Conservation (phyloP, 202 grass and related monocot species). For the Miscanthus sacchariflorus region DNA sequence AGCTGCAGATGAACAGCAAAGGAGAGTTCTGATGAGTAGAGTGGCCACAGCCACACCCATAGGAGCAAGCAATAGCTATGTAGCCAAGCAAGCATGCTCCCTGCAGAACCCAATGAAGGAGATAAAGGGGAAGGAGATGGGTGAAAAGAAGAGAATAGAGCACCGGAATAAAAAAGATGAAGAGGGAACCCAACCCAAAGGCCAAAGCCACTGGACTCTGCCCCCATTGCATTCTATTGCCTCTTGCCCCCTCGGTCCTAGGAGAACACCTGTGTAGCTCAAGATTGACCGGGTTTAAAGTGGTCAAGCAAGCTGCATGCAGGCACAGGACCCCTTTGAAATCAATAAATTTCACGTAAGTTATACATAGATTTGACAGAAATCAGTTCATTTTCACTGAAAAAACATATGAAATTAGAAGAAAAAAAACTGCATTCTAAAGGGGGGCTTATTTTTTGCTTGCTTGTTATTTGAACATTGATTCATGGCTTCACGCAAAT, state of each 20-base stretch:
- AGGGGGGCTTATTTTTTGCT: background rate
- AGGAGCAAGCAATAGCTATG: background rate
- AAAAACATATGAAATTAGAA: background rate
- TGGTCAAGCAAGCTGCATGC: background rate
- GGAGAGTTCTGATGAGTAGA: slow-evolving; percentile 28
- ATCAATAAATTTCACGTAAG: background rate
- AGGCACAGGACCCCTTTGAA: background rate
- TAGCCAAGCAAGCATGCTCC: slow-evolving; percentile 38
- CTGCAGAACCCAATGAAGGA: slow-evolving; percentile 57
- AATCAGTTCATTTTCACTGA: background rate
- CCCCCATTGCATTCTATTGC: slow-evolving; percentile 9
- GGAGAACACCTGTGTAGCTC: slow-evolving; percentile 4
- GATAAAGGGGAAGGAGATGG: slow-evolving; percentile 16
- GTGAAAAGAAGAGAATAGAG: slow-evolving; percentile 56
- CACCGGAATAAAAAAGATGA: background rate
- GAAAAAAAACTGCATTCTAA: background rate
- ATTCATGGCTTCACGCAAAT: background rate
- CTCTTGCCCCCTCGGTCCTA: background rate
- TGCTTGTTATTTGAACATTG: background rate
- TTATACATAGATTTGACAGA: background rate
- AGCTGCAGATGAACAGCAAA: slow-evolving; percentile 26
- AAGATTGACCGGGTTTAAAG: slow-evolving; percentile 36
- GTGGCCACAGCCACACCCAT: background rate
- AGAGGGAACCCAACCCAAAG: slow-evolving; percentile 40
- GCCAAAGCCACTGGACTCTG: slow-evolving; percentile 44